These are phyloP conservation scores for Leptodontidium sp. DNA, from an alignment of 2,329 filamentous ascomycete species.

Conservation along the genomic window DNA sequence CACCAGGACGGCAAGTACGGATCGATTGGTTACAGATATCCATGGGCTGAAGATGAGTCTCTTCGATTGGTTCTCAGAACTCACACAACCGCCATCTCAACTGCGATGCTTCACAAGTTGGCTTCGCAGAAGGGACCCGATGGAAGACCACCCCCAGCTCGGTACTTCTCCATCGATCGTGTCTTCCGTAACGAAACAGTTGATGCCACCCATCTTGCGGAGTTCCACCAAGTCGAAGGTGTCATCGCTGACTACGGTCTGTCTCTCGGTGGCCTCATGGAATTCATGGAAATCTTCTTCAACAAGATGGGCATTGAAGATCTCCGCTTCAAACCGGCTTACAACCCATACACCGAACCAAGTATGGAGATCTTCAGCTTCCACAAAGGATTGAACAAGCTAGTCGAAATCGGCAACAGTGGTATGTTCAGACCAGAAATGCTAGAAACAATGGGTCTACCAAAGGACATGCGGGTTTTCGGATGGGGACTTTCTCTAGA, in stretches of 20 bases:
- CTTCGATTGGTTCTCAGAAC: constrained; percentile 89
- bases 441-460: constrained; percentile 93
- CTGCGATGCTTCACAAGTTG: constrained; percentile 89
- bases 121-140: constrained; percentile 81
- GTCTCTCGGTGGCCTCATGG: constrained; percentile 91
- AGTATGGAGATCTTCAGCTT: constrained; percentile 98
- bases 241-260: constrained; percentile 97
- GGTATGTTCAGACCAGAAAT: constrained; percentile 99
- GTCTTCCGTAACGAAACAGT: constrained; percentile 99
- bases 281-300: constrained; percentile 96
- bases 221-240: constrained; percentile 99
- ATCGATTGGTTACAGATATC: constrained; percentile 95
- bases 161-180: constrained; percentile 98
- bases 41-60: constrained; percentile 88
- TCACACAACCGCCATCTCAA: constrained; percentile 92
- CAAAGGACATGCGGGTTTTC: constrained; percentile 90
- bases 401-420: constrained; percentile 97
- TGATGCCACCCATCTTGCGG: constrained; percentile 93
- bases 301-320: constrained; percentile 89
- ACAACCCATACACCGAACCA: constrained; percentile 95
- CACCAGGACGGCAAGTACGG: constrained; percentile 93
- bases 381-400: constrained; percentile 87
- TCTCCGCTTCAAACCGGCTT: constrained; percentile 95
- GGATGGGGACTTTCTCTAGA: constrained; percentile 93
- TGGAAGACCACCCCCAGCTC: constrained; percentile 71